A percentile compares a stretch with the other conserved stretches of the same genome.
Conservation (phyloP, 768 basidiomycete genomes). For the Leccinum sublutescens region DNA sequence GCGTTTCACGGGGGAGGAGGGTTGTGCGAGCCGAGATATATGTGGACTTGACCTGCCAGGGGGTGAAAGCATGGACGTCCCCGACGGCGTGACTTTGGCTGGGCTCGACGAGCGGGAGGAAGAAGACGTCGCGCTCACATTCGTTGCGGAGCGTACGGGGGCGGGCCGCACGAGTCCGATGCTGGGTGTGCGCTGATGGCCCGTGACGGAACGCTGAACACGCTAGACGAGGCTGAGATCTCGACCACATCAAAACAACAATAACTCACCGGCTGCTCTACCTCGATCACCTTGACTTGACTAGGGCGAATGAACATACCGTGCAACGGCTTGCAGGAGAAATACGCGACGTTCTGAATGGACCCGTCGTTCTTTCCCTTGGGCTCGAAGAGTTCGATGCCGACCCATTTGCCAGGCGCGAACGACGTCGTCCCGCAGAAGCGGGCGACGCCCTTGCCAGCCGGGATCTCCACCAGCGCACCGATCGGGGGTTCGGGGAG, state of each 20-base stretch:
- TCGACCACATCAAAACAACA: neutral
- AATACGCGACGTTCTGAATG: constrained; percentile 78
- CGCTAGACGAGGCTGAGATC: constrained; percentile 23
- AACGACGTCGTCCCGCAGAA: constrained; percentile 86
- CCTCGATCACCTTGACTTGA: constrained; percentile 65
- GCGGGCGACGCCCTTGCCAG: constrained; percentile 81
- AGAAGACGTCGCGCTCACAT: constrained; percentile 33
- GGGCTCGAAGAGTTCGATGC: constrained; percentile 79
- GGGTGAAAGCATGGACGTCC: constrained; percentile 29
- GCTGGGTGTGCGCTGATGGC: constrained; percentile 65
- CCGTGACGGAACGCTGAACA: constrained; percentile 34
- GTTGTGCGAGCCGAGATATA: constrained; percentile 31
- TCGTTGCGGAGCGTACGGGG: constrained; percentile 37
- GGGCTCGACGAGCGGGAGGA: constrained; percentile 71
- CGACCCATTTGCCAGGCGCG: constrained; percentile 90
- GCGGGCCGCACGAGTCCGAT: constrained; percentile 40
- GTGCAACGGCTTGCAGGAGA: constrained; percentile 68
- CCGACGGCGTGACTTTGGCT: constrained; percentile 38
- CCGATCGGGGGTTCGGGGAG: constrained; percentile 53
- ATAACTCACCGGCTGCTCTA: constrained; percentile 30
- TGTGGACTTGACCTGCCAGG: constrained; percentile 28
- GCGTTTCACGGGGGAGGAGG: constrained; percentile 60
- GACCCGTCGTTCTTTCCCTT: constrained; percentile 97
- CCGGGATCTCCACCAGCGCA: constrained; percentile 74
- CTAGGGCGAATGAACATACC: constrained; percentile 90